Conservation (phyloP, 2,329 filamentous ascomycete species). For the Xylaria sp. region DNA sequence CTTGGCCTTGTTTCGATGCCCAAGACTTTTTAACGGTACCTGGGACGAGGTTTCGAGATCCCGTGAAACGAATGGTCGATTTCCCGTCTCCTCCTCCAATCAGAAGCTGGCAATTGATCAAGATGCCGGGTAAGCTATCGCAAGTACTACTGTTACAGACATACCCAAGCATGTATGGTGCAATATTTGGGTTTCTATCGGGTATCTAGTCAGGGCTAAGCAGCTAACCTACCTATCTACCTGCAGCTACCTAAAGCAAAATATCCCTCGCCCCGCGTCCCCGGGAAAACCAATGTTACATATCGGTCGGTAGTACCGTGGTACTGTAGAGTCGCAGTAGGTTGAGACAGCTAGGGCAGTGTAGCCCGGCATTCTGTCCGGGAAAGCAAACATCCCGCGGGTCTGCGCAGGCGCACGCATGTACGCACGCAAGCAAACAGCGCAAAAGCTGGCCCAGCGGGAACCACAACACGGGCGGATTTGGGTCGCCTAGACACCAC, state of each 20-base stretch:
- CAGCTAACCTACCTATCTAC: no score
- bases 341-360: neutral
- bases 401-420: neutral
- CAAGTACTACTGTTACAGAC: no score
- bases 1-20: constrained; percentile 9
- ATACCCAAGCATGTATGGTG: no score
- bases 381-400: no score
- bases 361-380: no score
- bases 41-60: neutral
- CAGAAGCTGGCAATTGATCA: constrained; percentile 7
- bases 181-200: no score
- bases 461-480: constrained; percentile 10
- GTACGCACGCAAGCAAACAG: neutral
- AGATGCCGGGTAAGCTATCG: no score
- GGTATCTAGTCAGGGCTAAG: neutral
- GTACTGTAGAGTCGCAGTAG: neutral
- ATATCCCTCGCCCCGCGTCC: constrained; percentile 14
- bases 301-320: no score
- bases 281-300: neutral
- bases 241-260: no score
- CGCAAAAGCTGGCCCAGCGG: constrained; percentile 16
- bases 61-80: neutral
- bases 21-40: no score
- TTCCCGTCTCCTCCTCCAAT: neutral
- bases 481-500: constrained; percentile 7